These are phyloP conservation scores for Fusarium marasasianum DNA, from an alignment of 2,329 filamentous ascomycete species.

Conservation along the genomic window DNA sequence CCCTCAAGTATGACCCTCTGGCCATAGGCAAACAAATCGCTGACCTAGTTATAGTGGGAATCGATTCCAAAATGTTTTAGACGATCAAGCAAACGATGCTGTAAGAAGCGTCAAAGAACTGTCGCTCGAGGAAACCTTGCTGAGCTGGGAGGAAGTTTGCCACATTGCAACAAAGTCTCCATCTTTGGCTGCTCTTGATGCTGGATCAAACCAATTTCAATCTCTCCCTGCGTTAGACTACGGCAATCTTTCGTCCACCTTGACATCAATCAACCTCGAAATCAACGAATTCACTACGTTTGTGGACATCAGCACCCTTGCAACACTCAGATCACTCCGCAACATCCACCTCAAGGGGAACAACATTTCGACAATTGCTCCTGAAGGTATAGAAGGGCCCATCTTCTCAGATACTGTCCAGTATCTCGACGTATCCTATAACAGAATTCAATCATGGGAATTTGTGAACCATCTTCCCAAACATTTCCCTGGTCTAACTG, in stretches of 20 bases:
- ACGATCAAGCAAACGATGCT: constrained; percentile 45
- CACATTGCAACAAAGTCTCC: constrained; percentile 63
- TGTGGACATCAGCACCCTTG: constrained; percentile 64
- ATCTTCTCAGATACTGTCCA: constrained; percentile 64
- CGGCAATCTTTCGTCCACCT: constrained; percentile 55
- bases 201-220: constrained; percentile 67
- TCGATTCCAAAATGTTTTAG: constrained; percentile 65
- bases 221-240: constrained; percentile 56
- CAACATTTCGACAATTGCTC: constrained; percentile 62
- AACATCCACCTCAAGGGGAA: constrained; percentile 81
- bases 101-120: constrained; percentile 67
- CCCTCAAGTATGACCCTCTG: constrained; percentile 70
- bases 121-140: constrained; percentile 72
- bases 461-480: constrained; percentile 76
- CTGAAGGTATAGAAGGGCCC: constrained; percentile 45
- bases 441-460: constrained; percentile 73
- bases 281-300: constrained; percentile 74
- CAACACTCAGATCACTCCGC: constrained; percentile 60
- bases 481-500: constrained; percentile 77
- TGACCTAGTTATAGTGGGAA: constrained; percentile 69
- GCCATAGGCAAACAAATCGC: constrained; percentile 1
- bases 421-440: constrained; percentile 79
- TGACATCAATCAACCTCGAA: constrained; percentile 75
- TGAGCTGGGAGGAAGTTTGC: constrained; percentile 72
- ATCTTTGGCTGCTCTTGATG: constrained; percentile 60